These are phyloP conservation scores for Globisporangium apiculatum DNA, from an alignment of 352 stramenopile genomes.

Conservation along the genomic window DNA sequence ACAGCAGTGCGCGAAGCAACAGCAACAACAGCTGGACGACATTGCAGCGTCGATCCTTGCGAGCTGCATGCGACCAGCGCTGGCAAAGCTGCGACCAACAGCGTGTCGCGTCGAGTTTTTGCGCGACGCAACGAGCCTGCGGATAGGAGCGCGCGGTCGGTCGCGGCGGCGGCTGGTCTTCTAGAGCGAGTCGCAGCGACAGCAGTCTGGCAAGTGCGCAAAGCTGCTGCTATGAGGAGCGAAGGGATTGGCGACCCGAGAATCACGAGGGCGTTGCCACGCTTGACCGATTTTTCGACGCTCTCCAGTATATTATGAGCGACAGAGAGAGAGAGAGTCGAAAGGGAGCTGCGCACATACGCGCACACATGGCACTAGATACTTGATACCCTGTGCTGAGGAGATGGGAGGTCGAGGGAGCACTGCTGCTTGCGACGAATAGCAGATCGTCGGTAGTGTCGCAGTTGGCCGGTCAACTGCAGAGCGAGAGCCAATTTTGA, in stretches of 20 bases:
- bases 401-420: no score
- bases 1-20: conserved; percentile 6
- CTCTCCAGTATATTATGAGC: conserved; percentile 7
- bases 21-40: conserved; percentile 15
- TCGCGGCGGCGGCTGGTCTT: conserved; percentile 31
- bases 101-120: conserved; percentile 6
- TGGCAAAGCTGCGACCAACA: conserved; percentile 2
- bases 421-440: no score
- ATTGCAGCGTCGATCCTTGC: conserved; percentile 3
- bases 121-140: not conserved
- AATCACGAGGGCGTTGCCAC: not conserved
- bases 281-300: not conserved
- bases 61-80: conserved; percentile 1
- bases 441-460: no score
- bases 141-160: conserved; percentile 16
- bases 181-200: conserved; percentile 12
- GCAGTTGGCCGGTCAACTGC: no score
- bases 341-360: no score
- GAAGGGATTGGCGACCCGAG: no score
- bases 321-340: not conserved
- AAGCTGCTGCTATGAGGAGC: no score
- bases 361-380: no score
- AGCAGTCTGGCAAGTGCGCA: not conserved
- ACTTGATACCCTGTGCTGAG: no score
- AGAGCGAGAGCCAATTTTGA: no score